Evolutionary conservation across 257 asterid genomes (phyloP), one percentile per base, ranked within the genome.

Genomic region (Solanum tarapatanum): DNA sequence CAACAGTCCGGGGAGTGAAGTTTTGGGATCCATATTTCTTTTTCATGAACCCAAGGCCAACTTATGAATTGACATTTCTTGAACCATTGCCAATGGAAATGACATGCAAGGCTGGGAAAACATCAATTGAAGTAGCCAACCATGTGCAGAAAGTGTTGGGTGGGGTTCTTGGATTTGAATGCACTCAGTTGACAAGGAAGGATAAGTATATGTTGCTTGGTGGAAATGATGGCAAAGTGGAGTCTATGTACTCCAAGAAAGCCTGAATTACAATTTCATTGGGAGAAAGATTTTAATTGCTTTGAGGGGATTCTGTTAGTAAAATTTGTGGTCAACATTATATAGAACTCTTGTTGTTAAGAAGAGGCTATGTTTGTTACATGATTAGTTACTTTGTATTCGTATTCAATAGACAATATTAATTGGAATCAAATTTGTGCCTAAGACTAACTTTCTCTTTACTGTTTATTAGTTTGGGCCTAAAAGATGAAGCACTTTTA

Each of bases 141-240:
- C 95, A 97, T 28, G 98, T 97, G 87, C 99, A 97, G 94, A 97
- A 89, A 91, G 86, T 94, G 8, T 82, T 97, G 90, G 98, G 91
- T 6, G 98, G 94, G 28, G 91, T 94, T 0, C 93, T 97, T 37
- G 99, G 99, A 23, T 97, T 97, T 87, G 99, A 97, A 90, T 91
- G 99, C 87, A 97, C 99, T 55, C 98, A 97, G 89, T 83, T 97
- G 93, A 97, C 99, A 1, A 92, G 99, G 92, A 97, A 97, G 89
- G 99, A 97, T 76, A 97, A 97, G 96, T 97, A 97, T 32, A 72
- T 97, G 94, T 90, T 96, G 92, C 99, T 97, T 66, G 99, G 99
- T 68, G 99, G 99, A 87, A 97, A 96, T 88, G 99, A 97, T 89
- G 99, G 99, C 37, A 97, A 94, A 90, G 98, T 97, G 91, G 99